Evolutionary conservation across 371 early-diverging fungal species (phyloP).

Genomic region (Syncephalastrum racemosum): DNA sequence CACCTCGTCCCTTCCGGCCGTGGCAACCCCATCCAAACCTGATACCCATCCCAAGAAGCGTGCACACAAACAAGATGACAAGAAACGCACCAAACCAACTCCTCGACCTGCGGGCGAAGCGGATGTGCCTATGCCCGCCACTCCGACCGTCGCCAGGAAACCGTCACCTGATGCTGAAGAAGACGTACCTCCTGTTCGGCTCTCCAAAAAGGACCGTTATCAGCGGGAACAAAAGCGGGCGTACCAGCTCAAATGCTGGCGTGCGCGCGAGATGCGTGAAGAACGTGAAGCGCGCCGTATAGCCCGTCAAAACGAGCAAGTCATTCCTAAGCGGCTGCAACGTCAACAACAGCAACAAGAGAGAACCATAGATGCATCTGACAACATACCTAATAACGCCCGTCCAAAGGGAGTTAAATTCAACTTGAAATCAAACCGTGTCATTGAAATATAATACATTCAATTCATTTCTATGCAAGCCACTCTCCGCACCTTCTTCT

Average conservation of each 20-base stretch:
- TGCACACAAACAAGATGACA: no score
- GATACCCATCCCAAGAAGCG: no score
- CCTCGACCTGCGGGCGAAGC: no score
- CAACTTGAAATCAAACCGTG: slow-evolving; percentile 28
- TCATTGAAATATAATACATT: slow-evolving; percentile 17
- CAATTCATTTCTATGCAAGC: no score
- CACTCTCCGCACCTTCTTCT: neutral
- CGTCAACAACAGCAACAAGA: slow-evolving; percentile 10
- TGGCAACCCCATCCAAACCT: no score
- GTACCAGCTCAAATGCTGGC: slow-evolving; percentile 40
- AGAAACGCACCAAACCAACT: no score
- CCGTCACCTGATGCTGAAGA: slow-evolving; percentile 12
- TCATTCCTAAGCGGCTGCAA: slow-evolving; percentile 6
- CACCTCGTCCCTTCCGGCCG: no score
- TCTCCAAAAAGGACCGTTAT: slow-evolving; percentile 32
- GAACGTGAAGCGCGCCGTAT: slow-evolving; percentile 28
- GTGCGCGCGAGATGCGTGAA: slow-evolving; percentile 40
- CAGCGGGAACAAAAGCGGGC: slow-evolving; percentile 32
- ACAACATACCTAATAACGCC: neutral
- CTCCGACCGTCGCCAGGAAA: no score
- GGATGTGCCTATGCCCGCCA: no score
- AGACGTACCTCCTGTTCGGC: slow-evolving; percentile 24
- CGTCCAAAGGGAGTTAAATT: slow-evolving; percentile 26
- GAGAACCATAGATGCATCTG: no score
- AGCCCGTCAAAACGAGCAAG: slow-evolving; percentile 13